Base-by-base conservation (phyloP, 2,329 filamentous ascomycete genomes). In the Fusarium tupiense region DNA sequence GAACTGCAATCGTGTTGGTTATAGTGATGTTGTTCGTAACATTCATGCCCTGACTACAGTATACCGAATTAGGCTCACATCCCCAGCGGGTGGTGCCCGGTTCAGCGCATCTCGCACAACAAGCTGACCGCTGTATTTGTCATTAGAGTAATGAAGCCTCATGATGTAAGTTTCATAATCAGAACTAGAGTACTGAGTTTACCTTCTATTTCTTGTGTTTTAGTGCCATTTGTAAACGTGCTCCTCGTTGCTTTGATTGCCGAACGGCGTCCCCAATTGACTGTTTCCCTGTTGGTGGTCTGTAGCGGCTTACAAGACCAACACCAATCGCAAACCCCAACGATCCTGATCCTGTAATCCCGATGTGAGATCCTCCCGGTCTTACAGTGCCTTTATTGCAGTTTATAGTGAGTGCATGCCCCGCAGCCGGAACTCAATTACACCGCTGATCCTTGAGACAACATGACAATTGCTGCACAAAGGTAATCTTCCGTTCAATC, bases 281-380 rank as follows among this genome's bases (percentile, higher is more conserved):
- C 13, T 31, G 19, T 19, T 24, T 24, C 16, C 4, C 31, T 11
- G 9, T 31, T 17, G 26, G 26, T 52, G 6, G 8, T 14, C 49
- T 26, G 31, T 10, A 26, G 3, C 12, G 12, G 1, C 5, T 35
- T 13, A 3, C 16, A 10, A 16, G 31, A 2, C 4, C 12, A 37
- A 19, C 31, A 24, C 49, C 19, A 53, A 22, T 4, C 33, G 7
- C 13, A 16, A 22, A 5, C 13, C 14, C 13, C 20, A 1, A 2
- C 3, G 6, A 56, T 56, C 52, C 52, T 56, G 52, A 56, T 56
- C 52, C 52, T 56, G 35, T 35, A 56, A 56, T 56, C 35, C 52
- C 24, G 6, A 40, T 24, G 8, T 19, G 20, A 13, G 52, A 54
- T 54, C 11, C 24, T n/a, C 11, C 35, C 11, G 4, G 8, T 3